These are phyloP conservation scores for Thermochaetoides thermophila DNA, from an alignment of 495 filamentous ascomycete species.

Conservation along the genomic window DNA sequence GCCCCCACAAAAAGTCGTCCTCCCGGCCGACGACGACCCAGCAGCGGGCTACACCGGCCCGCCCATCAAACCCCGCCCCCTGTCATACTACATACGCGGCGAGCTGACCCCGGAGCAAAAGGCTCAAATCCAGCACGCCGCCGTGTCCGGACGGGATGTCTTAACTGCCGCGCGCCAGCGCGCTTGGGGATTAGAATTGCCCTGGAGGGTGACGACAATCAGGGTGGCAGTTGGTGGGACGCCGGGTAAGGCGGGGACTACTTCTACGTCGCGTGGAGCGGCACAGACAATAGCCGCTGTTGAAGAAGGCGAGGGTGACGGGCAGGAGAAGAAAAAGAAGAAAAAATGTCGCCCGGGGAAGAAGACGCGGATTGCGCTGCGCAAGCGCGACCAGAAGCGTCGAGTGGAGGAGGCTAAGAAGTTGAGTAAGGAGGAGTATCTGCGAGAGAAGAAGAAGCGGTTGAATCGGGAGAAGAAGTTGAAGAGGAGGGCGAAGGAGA, in stretches of 20 bases:
- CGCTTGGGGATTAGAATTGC: conserved; percentile 38
- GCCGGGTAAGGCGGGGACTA: neutral
- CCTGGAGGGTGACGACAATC: conserved; percentile 38
- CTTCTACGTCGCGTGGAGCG: neutral
- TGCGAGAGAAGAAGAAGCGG: conserved; percentile 39
- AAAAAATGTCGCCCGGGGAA: conserved; percentile 36
- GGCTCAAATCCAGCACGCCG: conserved; percentile 20
- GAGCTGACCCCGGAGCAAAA: conserved; percentile 18
- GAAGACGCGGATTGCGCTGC: conserved; percentile 34
- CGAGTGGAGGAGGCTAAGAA: conserved; percentile 18
- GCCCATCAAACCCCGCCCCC: conserved; percentile 23
- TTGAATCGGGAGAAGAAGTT: conserved; percentile 38
- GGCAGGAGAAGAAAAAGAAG: conserved; percentile 11
- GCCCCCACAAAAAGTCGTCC: conserved; percentile 18
- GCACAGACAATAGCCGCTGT: neutral
- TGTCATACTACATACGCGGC: conserved; percentile 30
- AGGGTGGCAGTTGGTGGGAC: conserved; percentile 5
- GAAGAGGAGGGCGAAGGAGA: conserved; percentile 35
- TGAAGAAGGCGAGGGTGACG: neutral
- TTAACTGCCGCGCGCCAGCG: conserved; percentile 22
- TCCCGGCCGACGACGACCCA: conserved; percentile 13
- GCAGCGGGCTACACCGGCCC: conserved; percentile 20
- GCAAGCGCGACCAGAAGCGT: conserved; percentile 21
- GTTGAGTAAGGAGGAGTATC: conserved; percentile 31
- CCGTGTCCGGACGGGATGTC: conserved; percentile 33